Percentiles rank a stretch among this genome's conserved stretches.
Evolutionary conservation across 2,329 filamentous ascomycete species (phyloP).

Genomic region (Epicoccum nigrum): DNA sequence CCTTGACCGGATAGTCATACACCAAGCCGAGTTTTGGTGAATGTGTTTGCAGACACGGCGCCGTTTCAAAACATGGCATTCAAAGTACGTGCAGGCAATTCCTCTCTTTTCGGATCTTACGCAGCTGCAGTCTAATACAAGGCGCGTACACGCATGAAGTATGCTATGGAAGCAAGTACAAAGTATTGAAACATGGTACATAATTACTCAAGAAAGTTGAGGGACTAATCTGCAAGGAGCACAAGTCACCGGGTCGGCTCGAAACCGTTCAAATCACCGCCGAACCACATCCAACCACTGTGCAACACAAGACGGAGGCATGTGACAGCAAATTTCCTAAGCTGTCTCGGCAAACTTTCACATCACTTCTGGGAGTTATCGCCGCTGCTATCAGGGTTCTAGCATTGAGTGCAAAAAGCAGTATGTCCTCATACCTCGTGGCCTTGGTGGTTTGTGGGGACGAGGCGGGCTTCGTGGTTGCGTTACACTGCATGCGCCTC

Average conservation of each 20-base stretch:
- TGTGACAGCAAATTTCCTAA: constrained; percentile 30
- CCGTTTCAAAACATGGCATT: constrained; percentile 18
- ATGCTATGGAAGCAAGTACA: constrained; percentile 19
- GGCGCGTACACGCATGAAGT: constrained; percentile 13
- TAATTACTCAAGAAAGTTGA: constrained; percentile 12
- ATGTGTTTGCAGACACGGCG: constrained; percentile 2
- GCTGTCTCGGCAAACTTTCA: background rate
- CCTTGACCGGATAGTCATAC: constrained; percentile 28
- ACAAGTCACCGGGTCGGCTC: constrained; percentile 41
- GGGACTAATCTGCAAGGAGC: constrained; percentile 32
- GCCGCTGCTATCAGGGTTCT: constrained; percentile 8
- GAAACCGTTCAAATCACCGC: constrained; percentile 28
- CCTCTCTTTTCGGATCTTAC: constrained; percentile 15
- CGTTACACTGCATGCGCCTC: constrained; percentile 14
- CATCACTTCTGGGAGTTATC: constrained; percentile 4
- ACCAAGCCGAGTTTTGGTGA: constrained; percentile 18
- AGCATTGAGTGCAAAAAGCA: constrained; percentile 3
- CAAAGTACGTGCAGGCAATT: constrained; percentile 10
- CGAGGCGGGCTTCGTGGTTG: background rate
- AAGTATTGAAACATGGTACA: constrained; percentile 16
- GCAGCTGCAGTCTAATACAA: constrained; percentile 13
- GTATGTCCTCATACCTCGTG: constrained; percentile 17
- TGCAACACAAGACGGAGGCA: constrained; percentile 27
- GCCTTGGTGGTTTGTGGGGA: constrained; percentile 16
- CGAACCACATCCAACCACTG: constrained; percentile 24